Conservation (phyloP, 169 alveolate species). For the Hepatocystis sp. region DNA sequence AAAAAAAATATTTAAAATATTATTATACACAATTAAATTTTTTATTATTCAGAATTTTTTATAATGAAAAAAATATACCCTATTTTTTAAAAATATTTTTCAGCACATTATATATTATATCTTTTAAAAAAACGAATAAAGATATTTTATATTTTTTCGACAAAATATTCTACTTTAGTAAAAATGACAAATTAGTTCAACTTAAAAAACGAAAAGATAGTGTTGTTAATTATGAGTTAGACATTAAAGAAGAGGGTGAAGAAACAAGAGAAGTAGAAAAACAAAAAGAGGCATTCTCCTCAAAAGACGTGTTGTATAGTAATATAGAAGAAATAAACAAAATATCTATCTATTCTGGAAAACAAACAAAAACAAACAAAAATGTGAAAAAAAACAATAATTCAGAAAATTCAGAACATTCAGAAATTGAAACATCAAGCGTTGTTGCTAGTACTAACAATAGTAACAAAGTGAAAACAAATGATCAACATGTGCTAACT, state of each 20-base stretch:
- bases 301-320: neutral
- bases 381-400: too few species aligned
- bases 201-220: neutral
- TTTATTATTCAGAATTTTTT: slow-evolving; percentile 41
- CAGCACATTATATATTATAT: slow-evolving; percentile 53
- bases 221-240: too few species aligned
- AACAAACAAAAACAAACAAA: too few species aligned
- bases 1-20: slow-evolving; percentile 37
- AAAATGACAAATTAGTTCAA: neutral
- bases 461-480: too few species aligned
- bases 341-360: too few species aligned
- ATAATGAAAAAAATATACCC: slow-evolving; percentile 60
- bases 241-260: neutral
- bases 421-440: too few species aligned
- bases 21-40: slow-evolving; percentile 72
- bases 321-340: slow-evolving; percentile 4
- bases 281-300: neutral
- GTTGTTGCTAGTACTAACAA: too few species aligned
- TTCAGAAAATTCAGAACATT: too few species aligned
- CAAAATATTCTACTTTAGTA: slow-evolving; percentile 19
- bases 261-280: neutral
- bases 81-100: slow-evolving; percentile 67
- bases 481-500: too few species aligned
- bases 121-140: slow-evolving; percentile 36
- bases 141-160: slow-evolving; percentile 39